phyloP scores from a whole-genome alignment of 306 rosid species.

The Rubus idaeus region DNA sequence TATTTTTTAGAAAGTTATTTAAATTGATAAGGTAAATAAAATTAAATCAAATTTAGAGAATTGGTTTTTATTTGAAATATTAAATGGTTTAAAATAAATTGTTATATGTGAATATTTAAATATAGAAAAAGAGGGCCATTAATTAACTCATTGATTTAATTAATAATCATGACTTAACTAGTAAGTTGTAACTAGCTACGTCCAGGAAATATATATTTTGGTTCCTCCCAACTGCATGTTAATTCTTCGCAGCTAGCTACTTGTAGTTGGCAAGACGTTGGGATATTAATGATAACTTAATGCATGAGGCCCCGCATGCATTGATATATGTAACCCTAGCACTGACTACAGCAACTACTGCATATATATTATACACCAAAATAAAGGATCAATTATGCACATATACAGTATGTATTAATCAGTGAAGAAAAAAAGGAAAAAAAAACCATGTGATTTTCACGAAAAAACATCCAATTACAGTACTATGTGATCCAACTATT shows the following conservation, averaged over 20 bases:
- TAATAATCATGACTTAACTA: too few relatives aligned
- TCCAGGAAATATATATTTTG: not conserved
- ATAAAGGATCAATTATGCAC: not conserved
- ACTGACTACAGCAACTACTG: not conserved
- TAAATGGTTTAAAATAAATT: too few relatives aligned
- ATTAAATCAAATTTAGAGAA: too few relatives aligned
- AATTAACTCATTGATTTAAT: too few relatives aligned
- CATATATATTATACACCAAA: not conserved
- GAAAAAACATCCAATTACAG: not conserved
- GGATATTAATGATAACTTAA: slow-evolving; percentile 1
- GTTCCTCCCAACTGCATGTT: slow-evolving; percentile 4
- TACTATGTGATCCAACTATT: not conserved
- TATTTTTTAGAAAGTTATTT: too few relatives aligned
- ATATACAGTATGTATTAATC: not conserved
- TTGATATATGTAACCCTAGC: not conserved
- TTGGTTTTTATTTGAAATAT: too few relatives aligned
- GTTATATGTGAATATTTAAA: too few relatives aligned
- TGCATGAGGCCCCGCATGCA: not conserved
- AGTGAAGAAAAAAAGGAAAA: not conserved
- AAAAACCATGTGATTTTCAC: not conserved
- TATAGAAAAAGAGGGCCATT: too few relatives aligned
- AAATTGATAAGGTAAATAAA: too few relatives aligned
- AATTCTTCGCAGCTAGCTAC: not conserved
- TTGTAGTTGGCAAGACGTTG: not conserved
- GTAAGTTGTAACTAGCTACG: too few relatives aligned